phyloP scores from a whole-genome alignment of 306 rosid genomes.

The Prunus campanulata region DNA sequence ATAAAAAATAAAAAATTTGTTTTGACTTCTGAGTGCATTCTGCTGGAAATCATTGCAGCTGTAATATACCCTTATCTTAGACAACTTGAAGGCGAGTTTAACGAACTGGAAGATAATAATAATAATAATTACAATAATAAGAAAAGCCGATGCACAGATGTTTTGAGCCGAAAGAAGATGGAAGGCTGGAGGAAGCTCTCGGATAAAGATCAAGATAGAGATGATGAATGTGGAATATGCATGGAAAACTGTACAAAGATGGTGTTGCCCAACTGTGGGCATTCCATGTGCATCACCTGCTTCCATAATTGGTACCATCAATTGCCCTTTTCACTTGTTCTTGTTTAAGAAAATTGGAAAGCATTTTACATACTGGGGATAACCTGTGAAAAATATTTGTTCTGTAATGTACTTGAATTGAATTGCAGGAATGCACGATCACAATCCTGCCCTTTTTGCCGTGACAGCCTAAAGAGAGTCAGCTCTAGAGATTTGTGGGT shows the following conservation, averaged over 20 bases:
- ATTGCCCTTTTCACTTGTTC: neutral
- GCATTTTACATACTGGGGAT: neutral
- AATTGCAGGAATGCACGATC: conserved; percentile 59
- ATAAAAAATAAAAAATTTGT: neutral
- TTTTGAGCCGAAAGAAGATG: conserved; percentile 27
- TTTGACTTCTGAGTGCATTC: neutral
- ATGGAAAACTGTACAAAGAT: conserved; percentile 61
- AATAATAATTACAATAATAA: neutral
- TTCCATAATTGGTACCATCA: conserved; percentile 65
- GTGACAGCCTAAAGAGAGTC: conserved; percentile 51
- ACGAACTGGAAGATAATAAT: conserved; percentile 24
- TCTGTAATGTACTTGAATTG: neutral
- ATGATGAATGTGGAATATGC: conserved; percentile 79
- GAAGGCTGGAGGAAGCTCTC: conserved; percentile 25
- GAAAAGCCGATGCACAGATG: conserved; percentile 29
- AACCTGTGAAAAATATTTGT: neutral
- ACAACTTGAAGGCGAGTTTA: conserved; percentile 60
- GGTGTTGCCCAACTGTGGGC: conserved; percentile 75
- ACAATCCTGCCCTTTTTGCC: conserved; percentile 79
- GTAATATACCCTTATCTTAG: conserved; percentile 68
- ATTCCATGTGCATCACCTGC: conserved; percentile 66
- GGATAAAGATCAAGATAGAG: conserved; percentile 39
- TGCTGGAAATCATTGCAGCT: conserved; percentile 44
- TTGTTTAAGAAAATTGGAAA: neutral
- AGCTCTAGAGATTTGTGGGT: conserved; percentile 63